phyloP scores from a whole-genome alignment of 306 rosid genomes.

The Cucurbita argyrosperma region DNA sequence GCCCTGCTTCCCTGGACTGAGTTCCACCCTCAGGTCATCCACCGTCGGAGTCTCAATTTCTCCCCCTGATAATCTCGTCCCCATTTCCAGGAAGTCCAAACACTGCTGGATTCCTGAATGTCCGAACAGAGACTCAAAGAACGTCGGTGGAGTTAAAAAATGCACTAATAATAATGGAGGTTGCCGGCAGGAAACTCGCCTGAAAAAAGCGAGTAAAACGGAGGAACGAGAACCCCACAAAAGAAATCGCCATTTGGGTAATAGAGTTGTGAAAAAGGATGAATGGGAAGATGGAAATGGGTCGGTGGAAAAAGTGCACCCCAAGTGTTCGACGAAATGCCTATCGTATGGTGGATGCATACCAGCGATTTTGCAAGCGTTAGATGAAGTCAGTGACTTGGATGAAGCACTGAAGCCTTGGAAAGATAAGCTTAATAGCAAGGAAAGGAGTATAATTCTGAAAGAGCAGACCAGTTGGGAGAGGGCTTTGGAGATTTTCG shows the following conservation, averaged over 20 bases:
- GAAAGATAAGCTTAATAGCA: constrained; percentile 32
- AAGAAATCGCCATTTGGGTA: constrained; percentile 3
- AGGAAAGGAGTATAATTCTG: constrained; percentile 61
- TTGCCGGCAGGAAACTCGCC: constrained; percentile 8
- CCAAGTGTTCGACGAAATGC: constrained; percentile 61
- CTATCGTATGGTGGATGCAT: constrained; percentile 38
- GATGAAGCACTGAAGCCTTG: constrained; percentile 54
- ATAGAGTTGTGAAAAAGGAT: constrained; percentile 7
- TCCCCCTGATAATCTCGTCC: constrained; percentile 26
- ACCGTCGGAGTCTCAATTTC: constrained; percentile 18
- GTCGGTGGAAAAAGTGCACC: constrained; percentile 21
- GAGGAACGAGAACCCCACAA: constrained; percentile 14
- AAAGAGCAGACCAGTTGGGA: constrained; percentile 54
- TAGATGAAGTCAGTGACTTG: constrained; percentile 40
- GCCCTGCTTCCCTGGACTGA: constrained; percentile 23
- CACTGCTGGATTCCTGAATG: constrained; percentile 13
- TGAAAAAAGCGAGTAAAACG: constrained; percentile 16
- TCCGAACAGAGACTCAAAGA: constrained; percentile 20
- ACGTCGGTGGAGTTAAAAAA: constrained; percentile 7
- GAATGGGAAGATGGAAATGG: not conserved
- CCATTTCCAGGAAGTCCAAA: constrained; percentile 12
- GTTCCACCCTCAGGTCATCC: constrained; percentile 17
- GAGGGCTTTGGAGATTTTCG: constrained; percentile 51
- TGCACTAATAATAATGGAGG: not conserved
- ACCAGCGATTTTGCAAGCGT: constrained; percentile 41